Conservation (phyloP, 140 eudicot genomes). For the Senecio squalidus region DNA sequence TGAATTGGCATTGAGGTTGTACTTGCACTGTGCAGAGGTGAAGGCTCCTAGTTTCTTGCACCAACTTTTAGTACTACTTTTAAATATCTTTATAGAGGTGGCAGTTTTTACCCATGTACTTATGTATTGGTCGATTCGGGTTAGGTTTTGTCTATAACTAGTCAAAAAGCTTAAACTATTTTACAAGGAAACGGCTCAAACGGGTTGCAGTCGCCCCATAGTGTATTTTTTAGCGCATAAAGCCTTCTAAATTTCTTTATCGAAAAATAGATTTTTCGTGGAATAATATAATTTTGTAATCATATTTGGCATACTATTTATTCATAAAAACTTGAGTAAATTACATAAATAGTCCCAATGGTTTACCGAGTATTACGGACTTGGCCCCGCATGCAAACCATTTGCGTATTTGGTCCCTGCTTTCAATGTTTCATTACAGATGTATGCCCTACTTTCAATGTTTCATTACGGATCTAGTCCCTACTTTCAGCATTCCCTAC, state of each 20-base stretch:
- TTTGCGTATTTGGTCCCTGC: too few relatives aligned
- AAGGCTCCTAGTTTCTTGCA: not conserved
- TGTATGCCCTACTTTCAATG: too few relatives aligned
- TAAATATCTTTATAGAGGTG: not conserved
- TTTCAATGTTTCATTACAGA: too few relatives aligned
- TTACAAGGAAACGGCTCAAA: not conserved
- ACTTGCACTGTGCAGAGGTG: slow-evolving; percentile 99
- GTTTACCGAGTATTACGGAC: too few relatives aligned
- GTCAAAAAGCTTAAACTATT: not conserved
- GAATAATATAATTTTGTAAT: not conserved
- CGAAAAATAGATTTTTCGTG: not conserved
- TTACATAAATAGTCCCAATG: too few relatives aligned
- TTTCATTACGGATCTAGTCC: too few relatives aligned
- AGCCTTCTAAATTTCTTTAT: not conserved
- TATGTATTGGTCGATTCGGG: not conserved
- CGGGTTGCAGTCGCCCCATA: not conserved
- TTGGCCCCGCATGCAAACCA: too few relatives aligned
- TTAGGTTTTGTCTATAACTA: not conserved
- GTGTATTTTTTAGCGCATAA: slow-evolving; percentile 2
- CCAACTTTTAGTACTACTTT: slow-evolving; percentile 4
- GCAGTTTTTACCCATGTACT: not conserved
- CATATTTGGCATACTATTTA: not conserved
- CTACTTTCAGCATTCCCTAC: too few relatives aligned
- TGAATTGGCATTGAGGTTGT: slow-evolving; percentile 84
- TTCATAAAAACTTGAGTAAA: not conserved